Conservation (phyloP, 495 filamentous ascomycete species). For the Annulohypoxylon maeteangense region DNA sequence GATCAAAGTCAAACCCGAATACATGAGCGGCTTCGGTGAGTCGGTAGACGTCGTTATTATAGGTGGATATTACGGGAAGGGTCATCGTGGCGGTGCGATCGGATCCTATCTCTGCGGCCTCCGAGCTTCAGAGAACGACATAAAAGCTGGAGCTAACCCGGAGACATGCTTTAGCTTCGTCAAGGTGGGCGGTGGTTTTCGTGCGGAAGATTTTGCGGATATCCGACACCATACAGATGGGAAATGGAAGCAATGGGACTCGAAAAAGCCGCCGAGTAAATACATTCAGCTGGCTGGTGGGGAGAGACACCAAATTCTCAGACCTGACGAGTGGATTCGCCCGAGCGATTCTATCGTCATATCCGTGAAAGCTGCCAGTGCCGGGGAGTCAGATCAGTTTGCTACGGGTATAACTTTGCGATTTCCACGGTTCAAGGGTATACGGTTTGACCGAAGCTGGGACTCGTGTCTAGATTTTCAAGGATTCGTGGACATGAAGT, state of each 20-base stretch:
- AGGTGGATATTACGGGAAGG: conserved; percentile 93
- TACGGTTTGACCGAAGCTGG: conserved; percentile 88
- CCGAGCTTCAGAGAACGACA: conserved; percentile 74
- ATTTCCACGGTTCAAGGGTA: conserved; percentile 88
- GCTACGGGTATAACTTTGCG: conserved; percentile 81
- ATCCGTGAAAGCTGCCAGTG: conserved; percentile 88
- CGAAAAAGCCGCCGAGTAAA: conserved; percentile 78
- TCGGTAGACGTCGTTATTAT: conserved; percentile 88
- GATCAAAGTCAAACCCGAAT: conserved; percentile 99
- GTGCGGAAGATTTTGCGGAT: conserved; percentile 82
- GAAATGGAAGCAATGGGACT: conserved; percentile 90
- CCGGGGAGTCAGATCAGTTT: conserved; percentile 78
- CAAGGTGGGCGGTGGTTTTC: conserved; percentile 95
- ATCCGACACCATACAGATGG: conserved; percentile 86
- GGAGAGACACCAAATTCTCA: conserved; percentile 73
- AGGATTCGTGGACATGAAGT: conserved; percentile 79
- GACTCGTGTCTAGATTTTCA: conserved; percentile 77
- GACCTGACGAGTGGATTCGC: conserved; percentile 93
- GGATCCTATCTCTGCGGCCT: conserved; percentile 91
- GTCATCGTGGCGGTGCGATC: conserved; percentile 81
- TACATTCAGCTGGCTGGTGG: conserved; percentile 86
- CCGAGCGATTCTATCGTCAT: conserved; percentile 89
- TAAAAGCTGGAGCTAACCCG: conserved; percentile 62
- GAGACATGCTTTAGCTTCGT: conserved; percentile 92
- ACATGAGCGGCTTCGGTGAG: conserved; percentile 97